Evolutionary conservation across 2,329 filamentous ascomycete species (phyloP).

Genomic region (Beauveria varroae): DNA sequence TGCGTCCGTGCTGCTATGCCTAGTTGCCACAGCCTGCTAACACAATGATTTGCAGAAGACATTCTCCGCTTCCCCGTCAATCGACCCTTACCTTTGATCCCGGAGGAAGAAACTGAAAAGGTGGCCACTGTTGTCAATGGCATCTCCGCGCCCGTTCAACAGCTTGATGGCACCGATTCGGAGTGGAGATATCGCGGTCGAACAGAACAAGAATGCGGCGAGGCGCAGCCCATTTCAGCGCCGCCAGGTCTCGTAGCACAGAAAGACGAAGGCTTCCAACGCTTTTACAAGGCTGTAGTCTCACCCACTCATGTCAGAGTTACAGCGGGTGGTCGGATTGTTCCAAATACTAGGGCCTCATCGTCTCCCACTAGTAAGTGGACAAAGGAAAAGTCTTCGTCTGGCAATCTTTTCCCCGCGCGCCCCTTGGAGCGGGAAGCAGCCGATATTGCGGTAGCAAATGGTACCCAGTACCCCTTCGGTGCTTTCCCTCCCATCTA

Average conservation of each 20-base stretch:
- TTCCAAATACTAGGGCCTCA: slow-evolving; percentile 52
- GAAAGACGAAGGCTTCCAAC: slow-evolving; percentile 57
- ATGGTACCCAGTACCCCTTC: slow-evolving; percentile 20
- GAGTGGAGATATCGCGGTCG: slow-evolving; percentile 40
- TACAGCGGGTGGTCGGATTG: slow-evolving; percentile 59
- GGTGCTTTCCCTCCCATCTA: slow-evolving; percentile 24
- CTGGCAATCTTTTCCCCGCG: slow-evolving; percentile 17
- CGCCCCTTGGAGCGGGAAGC: slow-evolving; percentile 16
- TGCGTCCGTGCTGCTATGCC: slow-evolving; percentile 18
- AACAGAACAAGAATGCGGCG: slow-evolving; percentile 33
- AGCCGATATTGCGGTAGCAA: slow-evolving; percentile 16
- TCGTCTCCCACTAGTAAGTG: slow-evolving; percentile 46
- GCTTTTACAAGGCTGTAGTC: slow-evolving; percentile 60
- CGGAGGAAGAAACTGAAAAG: slow-evolving; percentile 21
- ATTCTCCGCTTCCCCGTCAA: slow-evolving; percentile 24
- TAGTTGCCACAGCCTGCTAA: slow-evolving; percentile 9
- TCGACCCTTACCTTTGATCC: slow-evolving; percentile 22
- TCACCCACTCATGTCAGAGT: slow-evolving; percentile 61
- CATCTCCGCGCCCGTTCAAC: slow-evolving; percentile 19
- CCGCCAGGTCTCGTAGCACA: slow-evolving; percentile 47
- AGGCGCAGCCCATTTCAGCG: slow-evolving; percentile 43
- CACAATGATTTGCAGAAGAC: slow-evolving; percentile 17
- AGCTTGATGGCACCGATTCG: slow-evolving; percentile 33
- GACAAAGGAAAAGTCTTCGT: slow-evolving; percentile 31
- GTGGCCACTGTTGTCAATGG: not conserved